Evolutionary conservation across 805 yeast genomes (phyloP).

Genomic region (Barnettozyma populi): DNA sequence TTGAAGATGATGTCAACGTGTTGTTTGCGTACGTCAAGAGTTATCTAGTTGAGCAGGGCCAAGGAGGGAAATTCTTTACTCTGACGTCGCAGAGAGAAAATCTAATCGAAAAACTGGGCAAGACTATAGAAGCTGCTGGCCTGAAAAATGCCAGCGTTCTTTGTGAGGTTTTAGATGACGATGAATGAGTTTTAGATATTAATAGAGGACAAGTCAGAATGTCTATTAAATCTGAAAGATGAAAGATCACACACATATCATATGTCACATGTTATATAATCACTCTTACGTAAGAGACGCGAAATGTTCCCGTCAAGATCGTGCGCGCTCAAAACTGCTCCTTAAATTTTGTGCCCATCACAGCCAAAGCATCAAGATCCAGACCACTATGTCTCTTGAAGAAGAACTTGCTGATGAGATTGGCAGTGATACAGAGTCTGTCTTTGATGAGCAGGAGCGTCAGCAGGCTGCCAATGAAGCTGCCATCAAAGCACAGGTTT

Average conservation of each 20-base stretch:
- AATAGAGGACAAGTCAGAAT: too few relatives aligned
- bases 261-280: too few relatives aligned
- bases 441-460: not conserved
- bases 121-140: slow-evolving; percentile 67
- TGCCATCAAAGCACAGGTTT: not conserved
- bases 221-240: too few relatives aligned
- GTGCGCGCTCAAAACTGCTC: not conserved
- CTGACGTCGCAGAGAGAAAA: slow-evolving; percentile 38
- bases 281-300: not conserved
- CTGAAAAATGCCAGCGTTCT: slow-evolving; percentile 67
- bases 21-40: slow-evolving; percentile 67
- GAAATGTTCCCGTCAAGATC: not conserved
- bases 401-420: slow-evolving; percentile 9
- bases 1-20: slow-evolving; percentile 49
- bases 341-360: not conserved
- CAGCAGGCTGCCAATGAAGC: not conserved
- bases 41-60: slow-evolving; percentile 35
- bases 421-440: slow-evolving; percentile 5
- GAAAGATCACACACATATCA: too few relatives aligned
- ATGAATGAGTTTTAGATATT: not conserved
- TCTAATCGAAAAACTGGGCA: slow-evolving; percentile 46
- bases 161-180: slow-evolving; percentile 17
- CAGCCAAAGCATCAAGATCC: not conserved
- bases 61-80: slow-evolving; percentile 42
- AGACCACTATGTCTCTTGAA: slow-evolving; percentile 8